phyloP scores from a whole-genome alignment of 768 basidiomycete species.

The Boletus reticuloceps region DNA sequence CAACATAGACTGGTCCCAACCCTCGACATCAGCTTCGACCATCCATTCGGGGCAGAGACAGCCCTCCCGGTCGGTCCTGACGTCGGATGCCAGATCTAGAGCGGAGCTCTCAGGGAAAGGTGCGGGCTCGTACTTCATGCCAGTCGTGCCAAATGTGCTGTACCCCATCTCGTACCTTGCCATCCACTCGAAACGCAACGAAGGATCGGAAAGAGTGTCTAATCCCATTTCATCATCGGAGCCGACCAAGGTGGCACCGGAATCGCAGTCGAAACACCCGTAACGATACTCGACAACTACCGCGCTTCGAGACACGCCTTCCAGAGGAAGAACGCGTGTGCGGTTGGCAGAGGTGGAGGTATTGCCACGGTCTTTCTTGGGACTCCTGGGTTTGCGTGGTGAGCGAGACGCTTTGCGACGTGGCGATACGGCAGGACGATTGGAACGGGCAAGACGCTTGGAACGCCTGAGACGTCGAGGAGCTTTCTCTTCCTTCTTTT shows the following conservation, averaged over 20 bases:
- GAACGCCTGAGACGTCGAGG: neutral
- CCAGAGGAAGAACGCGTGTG: neutral
- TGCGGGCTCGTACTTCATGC: neutral
- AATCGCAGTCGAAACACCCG: neutral
- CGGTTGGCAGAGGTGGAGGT: neutral
- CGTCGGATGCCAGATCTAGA: neutral
- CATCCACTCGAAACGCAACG: conserved; percentile 14
- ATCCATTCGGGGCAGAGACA: conserved; percentile 26
- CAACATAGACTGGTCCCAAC: conserved; percentile 10
- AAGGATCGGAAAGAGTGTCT: conserved; percentile 2
- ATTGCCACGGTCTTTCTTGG: neutral
- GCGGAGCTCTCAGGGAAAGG: neutral
- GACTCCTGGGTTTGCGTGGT: neutral
- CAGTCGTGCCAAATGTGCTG: neutral
- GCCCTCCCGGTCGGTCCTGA: neutral
- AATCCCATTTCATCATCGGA: conserved; percentile 7
- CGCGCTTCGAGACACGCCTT: neutral
- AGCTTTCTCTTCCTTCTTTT: neutral
- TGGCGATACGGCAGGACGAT: neutral
- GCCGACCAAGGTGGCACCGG: neutral
- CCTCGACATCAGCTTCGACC: conserved; percentile 11
- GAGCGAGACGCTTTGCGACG: neutral
- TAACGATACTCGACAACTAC: neutral
- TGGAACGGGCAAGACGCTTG: neutral
- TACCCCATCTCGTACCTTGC: conserved; percentile 10